Conservation (phyloP, 1,284 basidiomycete species). For the Rhodofomes roseus region DNA sequence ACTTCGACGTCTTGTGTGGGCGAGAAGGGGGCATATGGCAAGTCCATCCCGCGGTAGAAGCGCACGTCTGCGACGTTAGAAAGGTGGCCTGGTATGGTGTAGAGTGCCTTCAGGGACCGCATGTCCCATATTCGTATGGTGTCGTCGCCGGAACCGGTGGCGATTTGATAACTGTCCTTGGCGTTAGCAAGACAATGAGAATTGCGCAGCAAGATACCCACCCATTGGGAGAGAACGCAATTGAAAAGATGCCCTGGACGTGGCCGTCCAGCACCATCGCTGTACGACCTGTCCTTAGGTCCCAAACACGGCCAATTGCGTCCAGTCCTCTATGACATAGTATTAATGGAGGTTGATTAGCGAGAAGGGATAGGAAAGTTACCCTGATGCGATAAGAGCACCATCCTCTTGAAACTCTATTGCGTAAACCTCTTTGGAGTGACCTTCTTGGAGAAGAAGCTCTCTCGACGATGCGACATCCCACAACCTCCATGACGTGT, state of each 20-base stretch:
- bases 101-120: conserved; percentile 85
- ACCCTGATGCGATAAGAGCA: conserved; percentile 91
- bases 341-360: too few relatives aligned
- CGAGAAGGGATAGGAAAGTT: too few relatives aligned
- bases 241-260: conserved; percentile 88
- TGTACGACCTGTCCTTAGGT: conserved; percentile 90
- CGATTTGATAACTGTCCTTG: conserved; percentile 82
- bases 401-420: conserved; percentile 97
- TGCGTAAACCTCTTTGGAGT: conserved; percentile 95
- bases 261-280: conserved; percentile 99
- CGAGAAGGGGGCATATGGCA: conserved; percentile 31
- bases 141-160: conserved; percentile 95
- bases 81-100: conserved; percentile 95
- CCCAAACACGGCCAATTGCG: conserved; percentile 97
- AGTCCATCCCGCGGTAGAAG: conserved; percentile 74
- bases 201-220: conserved; percentile 32
- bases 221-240: conserved; percentile 96
- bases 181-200: neutral
- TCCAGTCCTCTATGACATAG: conserved; percentile 77
- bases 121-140: conserved; percentile 99
- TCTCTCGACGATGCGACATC: conserved; percentile 82
- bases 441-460: conserved; percentile 91
- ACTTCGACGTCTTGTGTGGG: conserved; percentile 38
- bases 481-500: conserved; percentile 99
- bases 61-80: conserved; percentile 94